Evolutionary conservation across 1,284 basidiomycete species (phyloP).

Genomic region (Schizopora paradoxa): DNA sequence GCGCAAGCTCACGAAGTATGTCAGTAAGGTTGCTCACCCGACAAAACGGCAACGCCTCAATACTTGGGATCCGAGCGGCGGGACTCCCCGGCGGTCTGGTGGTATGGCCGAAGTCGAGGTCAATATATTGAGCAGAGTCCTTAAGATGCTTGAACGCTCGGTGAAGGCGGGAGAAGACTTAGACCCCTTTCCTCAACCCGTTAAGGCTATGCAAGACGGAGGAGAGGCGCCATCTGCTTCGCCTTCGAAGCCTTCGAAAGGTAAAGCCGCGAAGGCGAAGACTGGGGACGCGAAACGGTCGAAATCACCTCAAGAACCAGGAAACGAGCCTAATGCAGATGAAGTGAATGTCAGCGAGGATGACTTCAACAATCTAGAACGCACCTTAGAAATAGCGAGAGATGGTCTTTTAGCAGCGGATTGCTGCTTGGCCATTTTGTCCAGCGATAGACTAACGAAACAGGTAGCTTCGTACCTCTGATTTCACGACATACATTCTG

Average conservation of each 20-base stretch:
- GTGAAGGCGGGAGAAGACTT: constrained; percentile 69
- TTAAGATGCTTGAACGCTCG: constrained; percentile 74
- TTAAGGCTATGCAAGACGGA: constrained; percentile 20
- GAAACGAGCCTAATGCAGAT: constrained; percentile 9
- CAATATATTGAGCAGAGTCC: constrained; percentile 51
- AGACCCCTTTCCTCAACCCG: constrained; percentile 54
- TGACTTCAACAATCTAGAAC: constrained; percentile 47
- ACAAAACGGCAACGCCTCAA: constrained; percentile 51
- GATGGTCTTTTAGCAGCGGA: constrained; percentile 78
- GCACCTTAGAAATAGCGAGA: constrained; percentile 49
- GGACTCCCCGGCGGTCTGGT: constrained; percentile 44
- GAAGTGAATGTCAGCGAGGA: constrained; percentile 37
- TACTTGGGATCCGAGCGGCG: constrained; percentile 32
- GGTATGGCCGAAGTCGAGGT: constrained; percentile 64
- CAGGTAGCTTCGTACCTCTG: constrained; percentile 46
- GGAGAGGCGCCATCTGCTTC: constrained; percentile 16
- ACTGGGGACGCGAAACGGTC: neutral
- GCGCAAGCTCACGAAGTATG: constrained; percentile 62
- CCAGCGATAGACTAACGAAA: constrained; percentile 75
- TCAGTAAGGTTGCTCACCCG: constrained; percentile 59
- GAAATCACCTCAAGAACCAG: constrained; percentile 3
- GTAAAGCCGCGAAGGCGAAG: neutral
- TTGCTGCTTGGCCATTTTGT: constrained; percentile 73
- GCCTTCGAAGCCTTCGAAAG: constrained; percentile 27
- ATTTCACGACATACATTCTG: neutral